phyloP scores from a whole-genome alignment of 2,329 filamentous ascomycete genomes.

The Trichoderma sp. region DNA sequence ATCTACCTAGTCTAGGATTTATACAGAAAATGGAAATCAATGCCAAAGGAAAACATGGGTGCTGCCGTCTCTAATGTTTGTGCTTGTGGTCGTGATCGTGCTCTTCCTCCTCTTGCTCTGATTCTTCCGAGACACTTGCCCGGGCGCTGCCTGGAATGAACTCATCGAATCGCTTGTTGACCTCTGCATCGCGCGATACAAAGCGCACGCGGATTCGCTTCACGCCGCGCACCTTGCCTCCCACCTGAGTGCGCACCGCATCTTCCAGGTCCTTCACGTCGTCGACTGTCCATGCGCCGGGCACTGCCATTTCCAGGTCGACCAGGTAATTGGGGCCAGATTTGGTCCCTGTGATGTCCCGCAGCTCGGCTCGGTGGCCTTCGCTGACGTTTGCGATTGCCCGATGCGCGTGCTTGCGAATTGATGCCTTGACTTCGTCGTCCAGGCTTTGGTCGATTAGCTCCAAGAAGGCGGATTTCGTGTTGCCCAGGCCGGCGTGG shows the following conservation, averaged over 20 bases:
- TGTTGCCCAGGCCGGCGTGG: conserved; percentile 86
- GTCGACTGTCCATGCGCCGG: conserved; percentile 72
- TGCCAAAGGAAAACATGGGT: neutral
- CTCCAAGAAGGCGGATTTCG: conserved; percentile 77
- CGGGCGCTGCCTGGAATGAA: conserved; percentile 69
- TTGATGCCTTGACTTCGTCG: conserved; percentile 72
- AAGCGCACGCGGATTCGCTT: conserved; percentile 84
- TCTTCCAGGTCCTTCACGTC: conserved; percentile 72
- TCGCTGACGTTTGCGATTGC: conserved; percentile 57
- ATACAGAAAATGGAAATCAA: neutral
- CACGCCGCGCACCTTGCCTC: conserved; percentile 77
- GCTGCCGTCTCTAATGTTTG: conserved; percentile 33
- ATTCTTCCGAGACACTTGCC: conserved; percentile 52
- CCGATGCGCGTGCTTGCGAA: conserved; percentile 65
- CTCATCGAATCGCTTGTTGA: conserved; percentile 70
- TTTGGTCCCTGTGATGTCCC: conserved; percentile 85
- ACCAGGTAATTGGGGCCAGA: conserved; percentile 95
- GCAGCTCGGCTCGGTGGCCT: conserved; percentile 65
- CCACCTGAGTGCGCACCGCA: conserved; percentile 69
- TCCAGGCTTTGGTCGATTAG: conserved; percentile 91
- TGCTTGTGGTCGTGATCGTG: conserved; percentile 37
- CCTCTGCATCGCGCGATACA: conserved; percentile 63
- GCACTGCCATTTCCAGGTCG: conserved; percentile 83
- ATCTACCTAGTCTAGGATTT: neutral
- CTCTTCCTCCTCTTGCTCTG: conserved; percentile 43